Conservation (phyloP, 129 eudicot species). For the Artemisia argyi region DNA sequence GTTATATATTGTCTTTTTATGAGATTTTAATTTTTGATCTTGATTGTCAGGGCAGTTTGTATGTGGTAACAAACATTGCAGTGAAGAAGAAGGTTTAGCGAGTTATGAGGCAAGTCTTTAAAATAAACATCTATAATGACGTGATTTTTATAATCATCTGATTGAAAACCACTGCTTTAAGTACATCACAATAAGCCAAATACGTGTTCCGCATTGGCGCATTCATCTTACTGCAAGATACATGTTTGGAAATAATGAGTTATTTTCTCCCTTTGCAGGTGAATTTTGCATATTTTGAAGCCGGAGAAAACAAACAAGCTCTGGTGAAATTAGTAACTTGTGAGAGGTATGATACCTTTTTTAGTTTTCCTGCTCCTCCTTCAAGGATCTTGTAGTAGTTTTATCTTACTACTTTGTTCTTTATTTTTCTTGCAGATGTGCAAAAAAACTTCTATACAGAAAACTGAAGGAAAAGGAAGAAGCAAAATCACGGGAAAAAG, state of each 20-base stretch:
- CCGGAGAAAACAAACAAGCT: constrained; percentile 95
- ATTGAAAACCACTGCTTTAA: too few species aligned
- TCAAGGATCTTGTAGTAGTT: background rate
- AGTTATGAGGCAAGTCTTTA: constrained; percentile 81
- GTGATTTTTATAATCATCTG: too few species aligned
- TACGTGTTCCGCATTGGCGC: too few species aligned
- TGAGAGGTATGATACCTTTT: constrained; percentile 50
- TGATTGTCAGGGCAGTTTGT: constrained; percentile 91
- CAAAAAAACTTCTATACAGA: constrained; percentile 76
- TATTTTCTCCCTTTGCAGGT: constrained; percentile 53
- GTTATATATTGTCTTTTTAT: background rate
- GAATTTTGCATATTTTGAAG: constrained; percentile 86
- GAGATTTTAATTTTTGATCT: constrained; percentile 22
- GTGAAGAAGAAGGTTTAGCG: constrained; percentile 67
- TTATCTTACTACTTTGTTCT: background rate
- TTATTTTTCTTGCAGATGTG: constrained; percentile 49
- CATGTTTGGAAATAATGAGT: constrained; percentile 7
- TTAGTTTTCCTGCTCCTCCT: background rate
- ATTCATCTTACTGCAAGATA: background rate
- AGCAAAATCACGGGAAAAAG: constrained; percentile 46
- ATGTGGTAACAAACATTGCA: constrained; percentile 97
- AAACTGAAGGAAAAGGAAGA: constrained; percentile 67
- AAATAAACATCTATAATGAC: background rate
- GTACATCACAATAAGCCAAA: too few species aligned
- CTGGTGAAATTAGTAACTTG: constrained; percentile 90